These are phyloP conservation scores for Carex scoparia DNA, from an alignment of 176 grass and related monocot species.

Conservation along the genomic window DNA sequence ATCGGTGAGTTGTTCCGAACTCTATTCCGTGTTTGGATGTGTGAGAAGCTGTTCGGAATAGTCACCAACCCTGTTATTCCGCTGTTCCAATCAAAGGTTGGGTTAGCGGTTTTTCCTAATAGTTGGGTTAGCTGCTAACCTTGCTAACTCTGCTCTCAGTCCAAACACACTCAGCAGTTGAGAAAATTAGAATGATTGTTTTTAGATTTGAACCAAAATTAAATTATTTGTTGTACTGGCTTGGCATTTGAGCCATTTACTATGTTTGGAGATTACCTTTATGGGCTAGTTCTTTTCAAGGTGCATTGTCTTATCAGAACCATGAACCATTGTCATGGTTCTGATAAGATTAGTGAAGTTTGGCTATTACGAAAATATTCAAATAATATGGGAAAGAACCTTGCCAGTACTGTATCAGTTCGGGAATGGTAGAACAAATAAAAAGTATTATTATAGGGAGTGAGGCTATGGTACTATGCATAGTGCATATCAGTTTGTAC, in stretches of 20 bases:
- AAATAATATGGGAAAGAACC: background rate
- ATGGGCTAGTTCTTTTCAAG: background rate
- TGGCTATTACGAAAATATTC: background rate
- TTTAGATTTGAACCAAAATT: background rate
- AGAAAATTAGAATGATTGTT: background rate
- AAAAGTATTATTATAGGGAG: background rate
- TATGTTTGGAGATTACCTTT: background rate
- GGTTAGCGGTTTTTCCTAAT: no score
- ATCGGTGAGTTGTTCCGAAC: no score
- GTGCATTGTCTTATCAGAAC: background rate
- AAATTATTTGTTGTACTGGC: background rate
- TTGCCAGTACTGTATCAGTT: background rate
- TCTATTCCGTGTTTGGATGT: no score
- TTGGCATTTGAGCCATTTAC: background rate
- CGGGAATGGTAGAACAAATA: background rate
- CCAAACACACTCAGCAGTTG: background rate
- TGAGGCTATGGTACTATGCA: no score
- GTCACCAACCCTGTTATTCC: no score
- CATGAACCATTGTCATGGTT: background rate
- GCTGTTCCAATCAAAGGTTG: no score
- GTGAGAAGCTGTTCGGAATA: no score
- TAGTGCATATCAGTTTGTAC: no score
- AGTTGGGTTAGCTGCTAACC: no score
- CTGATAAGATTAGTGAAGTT: background rate
- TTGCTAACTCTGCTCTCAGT: no score